Evolutionary conservation across 345 rosid species (phyloP), one percentile per base, ranked within the genome.

Genomic region (Salix dunnii): DNA sequence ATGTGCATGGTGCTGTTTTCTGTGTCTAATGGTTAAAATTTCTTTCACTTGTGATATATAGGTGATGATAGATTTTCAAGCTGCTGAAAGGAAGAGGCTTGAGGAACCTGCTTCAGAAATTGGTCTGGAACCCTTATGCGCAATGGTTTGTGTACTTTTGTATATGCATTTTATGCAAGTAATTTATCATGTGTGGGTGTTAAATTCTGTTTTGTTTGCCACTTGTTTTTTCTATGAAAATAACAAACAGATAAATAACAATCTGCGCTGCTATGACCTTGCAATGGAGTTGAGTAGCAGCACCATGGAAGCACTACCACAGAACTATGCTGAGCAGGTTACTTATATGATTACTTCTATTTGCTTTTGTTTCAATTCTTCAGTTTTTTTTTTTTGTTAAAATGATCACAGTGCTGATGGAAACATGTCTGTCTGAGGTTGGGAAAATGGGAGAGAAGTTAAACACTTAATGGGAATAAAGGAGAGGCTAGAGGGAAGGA

Each of bases 11-110:
- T 58, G 28, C 23, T 66, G 13, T 66, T 66, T 35, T 31, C 69
- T 66, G 36, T 18, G 11, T 35, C 40, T 11, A 35, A 12, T 23
- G 25, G 3, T 58, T n/a, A 58, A 58, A 10, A n/a, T 35, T 58
- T 58, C 16, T 58, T 25, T 58, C 25, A 58, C 28, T 58, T 58
- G 14, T 58, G 63, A n/a, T 58, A 3, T 23, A 58, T 58, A 96
- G 99, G 99, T 96, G 81, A 94, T 96, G 98, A 90, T 94, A 66
- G 99, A 96, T 85, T 96, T 96, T 82, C 99, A 96, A 94, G 95
- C 91, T 68, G 97, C 99, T 76, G 94, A 96, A 84, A 91, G 88
- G 84, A 83, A 87, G 82, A 90, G 94, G 86, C 89, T 94, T 84
- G 91, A 84, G 69, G 99, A 96, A 80, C 97, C 95, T 25, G 93